Base-by-base conservation (phyloP, 139 green algal species). In the Zygnema cylindricum region DNA sequence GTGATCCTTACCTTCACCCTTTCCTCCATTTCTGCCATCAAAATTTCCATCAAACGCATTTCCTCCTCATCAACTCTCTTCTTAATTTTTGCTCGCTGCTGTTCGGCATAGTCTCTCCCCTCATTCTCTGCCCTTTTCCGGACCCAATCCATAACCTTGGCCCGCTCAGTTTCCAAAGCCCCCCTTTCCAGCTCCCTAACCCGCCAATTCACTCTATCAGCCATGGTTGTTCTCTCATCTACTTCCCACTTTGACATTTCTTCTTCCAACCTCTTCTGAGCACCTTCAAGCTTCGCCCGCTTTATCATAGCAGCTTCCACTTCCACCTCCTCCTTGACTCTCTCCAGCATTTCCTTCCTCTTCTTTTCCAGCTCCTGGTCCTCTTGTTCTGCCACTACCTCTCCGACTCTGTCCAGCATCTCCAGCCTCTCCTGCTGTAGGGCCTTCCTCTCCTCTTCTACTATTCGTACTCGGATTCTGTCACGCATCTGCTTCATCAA, bases 401-500 rank as follows among this genome's bases (percentile, higher is more conserved):
- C 38, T 43, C 38, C 36, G 11, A 79, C 71, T 16, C 36, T 54
- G 11, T 79, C 71, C 71, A 79, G 71, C 71, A 79, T 79, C 16
- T 79, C 71, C 71, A 79, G 36, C 16, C 71, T 41, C 71, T 79
- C 71, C 16, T 79, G 36, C 71, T 79, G 71, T 23, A 79, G 71
- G 36, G 38, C 36, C 36, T 43, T 41, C 16, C 71, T 41, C 71
- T 79, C 71, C 71, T 79, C 71, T 43, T 79, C 71, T 16, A 63
- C 49, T 63, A 63, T 63, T 63, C 49, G 49, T 25, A 63, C 49
- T 63, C 49, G 49, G 49, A 63, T 63, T 63, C 49, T 63, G 16
- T 85, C 78, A 22, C 78, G 1, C 36, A 85, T 85, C 1, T 78
- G 33, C 41, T 85, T 85, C 33, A 85, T 43, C 49, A 54, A 21